phyloP scores from a whole-genome alignment of 1,139 yeast genomes.

The Taphrina flavorubra region DNA sequence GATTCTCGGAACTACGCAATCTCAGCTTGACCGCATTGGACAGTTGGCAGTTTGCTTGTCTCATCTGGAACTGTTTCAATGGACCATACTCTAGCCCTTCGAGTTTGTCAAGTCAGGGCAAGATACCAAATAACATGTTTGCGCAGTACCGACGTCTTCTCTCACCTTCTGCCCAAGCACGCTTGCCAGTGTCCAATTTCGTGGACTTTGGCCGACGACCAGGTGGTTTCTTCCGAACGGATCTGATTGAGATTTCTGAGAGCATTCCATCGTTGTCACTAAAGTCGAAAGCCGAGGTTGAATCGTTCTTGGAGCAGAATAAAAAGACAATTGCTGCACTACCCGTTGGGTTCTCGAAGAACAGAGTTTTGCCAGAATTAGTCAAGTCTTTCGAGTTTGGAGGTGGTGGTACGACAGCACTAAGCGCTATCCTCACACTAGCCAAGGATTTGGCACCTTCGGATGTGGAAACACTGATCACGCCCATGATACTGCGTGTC shows the following conservation, averaged over 20 bases:
- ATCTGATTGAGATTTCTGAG: conserved; percentile 59
- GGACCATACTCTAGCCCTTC: conserved; percentile 47
- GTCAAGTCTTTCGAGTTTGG: conserved; percentile 54
- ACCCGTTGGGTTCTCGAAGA: conserved; percentile 68
- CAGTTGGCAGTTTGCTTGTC: conserved; percentile 65
- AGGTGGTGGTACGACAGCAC: conserved; percentile 46
- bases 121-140: conserved; percentile 51
- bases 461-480: conserved; percentile 58
- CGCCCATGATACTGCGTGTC: conserved; percentile 69
- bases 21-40: conserved; percentile 53
- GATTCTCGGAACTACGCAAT: conserved; percentile 55
- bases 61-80: conserved; percentile 61
- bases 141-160: conserved; percentile 48
- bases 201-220: conserved; percentile 55
- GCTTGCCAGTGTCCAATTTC: conserved; percentile 62
- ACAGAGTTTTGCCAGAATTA: conserved; percentile 72
- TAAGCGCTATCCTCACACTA: conserved; percentile 48
- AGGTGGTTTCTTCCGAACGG: conserved; percentile 55
- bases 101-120: conserved; percentile 47
- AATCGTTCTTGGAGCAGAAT: conserved; percentile 58
- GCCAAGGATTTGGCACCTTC: conserved; percentile 55
- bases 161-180: conserved; percentile 48
- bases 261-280: conserved; percentile 63
- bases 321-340: conserved; percentile 52
- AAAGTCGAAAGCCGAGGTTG: conserved; percentile 59